These are phyloP conservation scores for Serendipita sp. DNA, from an alignment of 768 basidiomycete species.

Conservation along the genomic window DNA sequence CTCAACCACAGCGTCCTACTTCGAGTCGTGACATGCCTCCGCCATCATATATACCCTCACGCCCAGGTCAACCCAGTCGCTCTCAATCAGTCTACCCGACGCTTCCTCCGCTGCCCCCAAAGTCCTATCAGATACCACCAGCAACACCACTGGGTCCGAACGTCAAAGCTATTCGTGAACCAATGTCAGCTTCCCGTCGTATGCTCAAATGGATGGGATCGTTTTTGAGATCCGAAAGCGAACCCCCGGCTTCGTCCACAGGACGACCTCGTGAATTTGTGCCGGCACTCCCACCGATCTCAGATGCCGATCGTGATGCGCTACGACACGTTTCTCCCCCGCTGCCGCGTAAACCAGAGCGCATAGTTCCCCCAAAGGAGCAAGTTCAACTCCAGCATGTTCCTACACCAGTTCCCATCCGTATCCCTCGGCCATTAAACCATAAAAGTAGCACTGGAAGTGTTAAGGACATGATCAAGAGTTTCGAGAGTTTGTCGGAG, in stretches of 20 bases:
- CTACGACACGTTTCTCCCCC: background rate
- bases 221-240: background rate
- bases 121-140: slow-evolving; percentile 2
- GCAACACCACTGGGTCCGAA: background rate
- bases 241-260: background rate
- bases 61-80: background rate
- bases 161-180: background rate
- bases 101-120: background rate
- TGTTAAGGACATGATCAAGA: slow-evolving; percentile 6
- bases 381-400: slow-evolving; percentile 5
- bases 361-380: background rate
- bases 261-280: background rate
- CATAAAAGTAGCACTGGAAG: background rate
- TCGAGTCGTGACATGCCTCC: slow-evolving; percentile 1
- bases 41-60: background rate
- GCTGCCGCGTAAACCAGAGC: background rate
- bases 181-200: slow-evolving; percentile 1
- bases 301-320: background rate
- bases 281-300: background rate
- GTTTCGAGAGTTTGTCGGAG: slow-evolving; percentile 3
- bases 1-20: background rate
- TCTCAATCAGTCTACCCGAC: background rate
- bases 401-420: background rate
- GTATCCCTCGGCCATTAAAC: background rate
- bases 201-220: slow-evolving; percentile 5